Percentiles rank a stretch among this genome's conserved stretches.
Conservation (phyloP, 1,284 basidiomycete genomes). For the Fistulinella cinereoalba region DNA sequence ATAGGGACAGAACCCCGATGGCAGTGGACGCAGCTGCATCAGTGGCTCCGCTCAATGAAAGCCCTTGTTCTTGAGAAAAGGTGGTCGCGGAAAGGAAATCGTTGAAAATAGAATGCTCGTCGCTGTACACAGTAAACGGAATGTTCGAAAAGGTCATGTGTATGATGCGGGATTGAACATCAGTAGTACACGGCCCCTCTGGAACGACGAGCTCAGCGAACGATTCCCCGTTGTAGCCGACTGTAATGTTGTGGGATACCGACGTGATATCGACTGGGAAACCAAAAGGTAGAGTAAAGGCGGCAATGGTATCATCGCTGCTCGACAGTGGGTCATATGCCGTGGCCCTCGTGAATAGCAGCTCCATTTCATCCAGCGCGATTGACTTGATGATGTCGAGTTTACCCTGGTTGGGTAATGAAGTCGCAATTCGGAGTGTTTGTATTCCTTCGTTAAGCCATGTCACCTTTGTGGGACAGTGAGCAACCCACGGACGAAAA, state of each 20-base stretch:
- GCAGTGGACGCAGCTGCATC: slow-evolving; percentile 66
- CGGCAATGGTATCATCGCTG: slow-evolving; percentile 57
- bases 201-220: slow-evolving; percentile 68
- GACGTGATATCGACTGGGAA: slow-evolving; percentile 70
- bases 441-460: slow-evolving; percentile 80
- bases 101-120: slow-evolving; percentile 56
- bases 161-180: slow-evolving; percentile 62
- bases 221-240: slow-evolving; percentile 51
- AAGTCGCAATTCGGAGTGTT: slow-evolving; percentile 56
- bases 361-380: slow-evolving; percentile 57
- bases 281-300: slow-evolving; percentile 67
- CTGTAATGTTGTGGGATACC: slow-evolving; percentile 60
- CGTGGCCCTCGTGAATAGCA: slow-evolving; percentile 57
- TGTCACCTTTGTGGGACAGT: slow-evolving; percentile 46
- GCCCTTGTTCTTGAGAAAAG: slow-evolving; percentile 44
- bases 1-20: slow-evolving; percentile 63
- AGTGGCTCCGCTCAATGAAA: slow-evolving; percentile 59
- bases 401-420: slow-evolving; percentile 63
- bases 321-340: slow-evolving; percentile 60
- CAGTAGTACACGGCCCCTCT: slow-evolving; percentile 56
- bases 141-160: slow-evolving; percentile 60
- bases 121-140: slow-evolving; percentile 56
- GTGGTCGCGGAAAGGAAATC: slow-evolving; percentile 70
- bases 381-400: slow-evolving; percentile 69
- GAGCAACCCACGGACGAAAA: slow-evolving; percentile 5